Base-by-base conservation (phyloP, 495 filamentous ascomycete genomes). In the Astrocystis sublimbata region DNA sequence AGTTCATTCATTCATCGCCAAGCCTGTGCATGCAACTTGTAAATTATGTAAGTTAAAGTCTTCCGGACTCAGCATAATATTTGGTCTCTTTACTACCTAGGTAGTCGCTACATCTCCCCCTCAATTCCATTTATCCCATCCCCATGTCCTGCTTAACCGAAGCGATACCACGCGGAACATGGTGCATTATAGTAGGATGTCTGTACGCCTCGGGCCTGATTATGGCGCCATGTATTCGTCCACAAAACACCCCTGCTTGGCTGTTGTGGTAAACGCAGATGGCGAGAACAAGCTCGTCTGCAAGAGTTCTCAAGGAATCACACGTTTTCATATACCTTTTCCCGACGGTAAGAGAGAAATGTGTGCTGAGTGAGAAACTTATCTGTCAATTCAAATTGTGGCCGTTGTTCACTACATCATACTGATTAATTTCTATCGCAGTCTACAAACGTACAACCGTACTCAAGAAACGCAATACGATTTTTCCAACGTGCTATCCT, bases 41-140 rank as follows among this genome's bases (percentile, higher is more conserved):
- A n/a, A n/a, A n/a, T n/a, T n/a, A n/a, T n/a, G n/a, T n/a, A n/a
- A n/a, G n/a, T n/a, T n/a, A n/a, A n/a, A n/a, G n/a, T n/a, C n/a
- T n/a, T n/a, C n/a, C n/a, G n/a, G n/a, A n/a, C n/a, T n/a, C n/a
- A n/a, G n/a, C n/a, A n/a, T n/a, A n/a, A n/a, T n/a, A n/a, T n/a
- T n/a, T n/a, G n/a, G n/a, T n/a, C n/a, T n/a, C n/a, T n/a, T n/a
- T n/a, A n/a, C n/a, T n/a, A n/a, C n/a, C n/a, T n/a, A n/a, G n/a
- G n/a, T n/a, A n/a, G n/a, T n/a, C n/a, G n/a, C n/a, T n/a, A n/a
- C n/a, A n/a, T n/a, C n/a, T n/a, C 17, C n/a, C 21, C 43, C 31
- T 23, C 41, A 23, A 19, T 26, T 47, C 6, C 13, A 59, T 30
- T 46, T 60, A 60, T 51, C 58, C 58, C 58, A 33, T 41, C 46